Conservation (phyloP, 352 stramenopile genomes). For the Blastocystis sp. region DNA sequence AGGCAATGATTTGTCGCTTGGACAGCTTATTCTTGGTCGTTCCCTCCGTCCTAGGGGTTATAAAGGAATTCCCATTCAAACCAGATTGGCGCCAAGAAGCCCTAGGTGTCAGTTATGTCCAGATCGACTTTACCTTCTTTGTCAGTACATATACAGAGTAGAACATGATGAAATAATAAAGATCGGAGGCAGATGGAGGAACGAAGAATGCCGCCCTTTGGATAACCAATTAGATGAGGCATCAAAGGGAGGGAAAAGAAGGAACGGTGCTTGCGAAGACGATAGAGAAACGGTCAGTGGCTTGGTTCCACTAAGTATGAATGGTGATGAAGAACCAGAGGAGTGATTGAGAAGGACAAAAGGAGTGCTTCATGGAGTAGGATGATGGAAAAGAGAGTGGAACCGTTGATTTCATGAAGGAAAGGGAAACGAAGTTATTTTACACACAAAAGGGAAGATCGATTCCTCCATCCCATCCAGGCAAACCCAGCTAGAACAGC, state of each 20-base stretch:
- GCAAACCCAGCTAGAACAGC: no score
- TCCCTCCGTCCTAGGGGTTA: constrained; percentile 34
- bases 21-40: constrained; percentile 36
- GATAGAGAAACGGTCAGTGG: not conserved
- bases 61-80: not conserved
- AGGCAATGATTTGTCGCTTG: constrained; percentile 33
- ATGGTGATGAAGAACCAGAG: no score
- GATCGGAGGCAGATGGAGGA: not conserved
- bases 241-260: not conserved
- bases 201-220: not conserved
- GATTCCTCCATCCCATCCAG: no score
- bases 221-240: no score
- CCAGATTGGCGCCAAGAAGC: constrained; percentile 52
- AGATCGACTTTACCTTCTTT: constrained; percentile 11
- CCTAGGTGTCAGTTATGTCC: not conserved
- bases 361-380: no score
- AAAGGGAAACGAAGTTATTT: no score
- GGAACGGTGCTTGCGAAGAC: not conserved
- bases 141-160: constrained; percentile 51
- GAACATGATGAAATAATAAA: constrained; percentile 15
- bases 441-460: no score
- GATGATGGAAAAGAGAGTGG: no score
- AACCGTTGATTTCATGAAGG: no score
- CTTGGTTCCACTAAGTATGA: not conserved
- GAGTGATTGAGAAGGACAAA: no score